Evolutionary conservation across 768 basidiomycete species (phyloP).

Genomic region (Serendipita sp.): DNA sequence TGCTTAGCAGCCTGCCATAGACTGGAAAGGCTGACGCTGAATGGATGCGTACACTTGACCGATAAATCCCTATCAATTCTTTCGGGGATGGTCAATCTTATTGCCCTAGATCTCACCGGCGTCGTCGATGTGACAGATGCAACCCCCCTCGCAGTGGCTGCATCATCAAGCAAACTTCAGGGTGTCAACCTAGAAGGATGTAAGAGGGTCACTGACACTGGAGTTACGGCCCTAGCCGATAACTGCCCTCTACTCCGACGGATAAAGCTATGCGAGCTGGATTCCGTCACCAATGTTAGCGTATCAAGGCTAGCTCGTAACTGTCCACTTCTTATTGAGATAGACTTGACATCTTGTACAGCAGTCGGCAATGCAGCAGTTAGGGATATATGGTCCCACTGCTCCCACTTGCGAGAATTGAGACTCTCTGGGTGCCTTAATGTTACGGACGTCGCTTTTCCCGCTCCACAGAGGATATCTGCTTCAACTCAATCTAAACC

Average conservation of each 20-base stretch:
- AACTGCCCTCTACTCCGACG: slow-evolving; percentile 66
- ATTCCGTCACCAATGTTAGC: slow-evolving; percentile 56
- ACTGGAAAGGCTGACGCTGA: slow-evolving; percentile 77
- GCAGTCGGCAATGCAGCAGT: slow-evolving; percentile 60
- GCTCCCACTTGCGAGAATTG: slow-evolving; percentile 78
- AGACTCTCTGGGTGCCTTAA: slow-evolving; percentile 62
- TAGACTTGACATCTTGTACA: slow-evolving; percentile 79
- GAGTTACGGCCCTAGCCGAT: slow-evolving; percentile 57
- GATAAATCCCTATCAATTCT: slow-evolving; percentile 52
- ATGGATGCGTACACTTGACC: slow-evolving; percentile 55
- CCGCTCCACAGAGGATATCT: slow-evolving; percentile 34
- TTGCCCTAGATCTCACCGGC: slow-evolving; percentile 72
- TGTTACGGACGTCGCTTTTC: slow-evolving; percentile 76
- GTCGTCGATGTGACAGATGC: slow-evolving; percentile 52
- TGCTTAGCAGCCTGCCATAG: slow-evolving; percentile 59
- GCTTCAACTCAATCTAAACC: slow-evolving; percentile 18
- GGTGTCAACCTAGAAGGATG: slow-evolving; percentile 86
- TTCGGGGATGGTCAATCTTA: slow-evolving; percentile 53
- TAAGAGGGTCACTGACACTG: slow-evolving; percentile 58
- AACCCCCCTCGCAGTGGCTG: slow-evolving; percentile 55
- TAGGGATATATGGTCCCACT: slow-evolving; percentile 70
- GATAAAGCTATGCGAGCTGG: slow-evolving; percentile 74
- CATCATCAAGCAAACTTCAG: slow-evolving; percentile 57
- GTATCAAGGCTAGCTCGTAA: slow-evolving; percentile 58
- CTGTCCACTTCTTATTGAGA: slow-evolving; percentile 80